Evolutionary conservation across 1,284 basidiomycete genomes (phyloP).

Genomic region (Chalciporus piperatoides): DNA sequence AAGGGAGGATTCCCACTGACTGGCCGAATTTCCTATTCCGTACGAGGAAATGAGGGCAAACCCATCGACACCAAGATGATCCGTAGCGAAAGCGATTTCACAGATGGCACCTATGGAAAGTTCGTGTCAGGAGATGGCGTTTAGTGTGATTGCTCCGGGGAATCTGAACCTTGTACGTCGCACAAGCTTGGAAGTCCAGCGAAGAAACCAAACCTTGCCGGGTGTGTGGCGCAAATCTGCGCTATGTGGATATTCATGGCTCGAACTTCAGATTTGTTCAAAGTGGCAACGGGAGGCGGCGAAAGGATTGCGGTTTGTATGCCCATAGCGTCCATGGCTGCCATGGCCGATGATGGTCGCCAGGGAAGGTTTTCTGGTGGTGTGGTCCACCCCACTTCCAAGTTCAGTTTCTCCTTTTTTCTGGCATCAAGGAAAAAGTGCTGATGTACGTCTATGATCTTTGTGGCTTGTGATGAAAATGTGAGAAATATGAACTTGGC

Average conservation of each 20-base stretch:
- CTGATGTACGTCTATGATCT: constrained; percentile 66
- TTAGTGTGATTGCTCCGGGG: constrained; percentile 4
- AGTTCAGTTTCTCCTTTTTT: constrained; percentile 43
- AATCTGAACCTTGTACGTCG: constrained; percentile 51
- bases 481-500: background rate
- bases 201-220: constrained; percentile 62
- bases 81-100: constrained; percentile 57
- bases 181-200: constrained; percentile 57
- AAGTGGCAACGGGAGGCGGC: constrained; percentile 53
- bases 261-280: constrained; percentile 43
- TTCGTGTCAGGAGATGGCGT: constrained; percentile 6
- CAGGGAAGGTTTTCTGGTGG: constrained; percentile 63
- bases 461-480: constrained; percentile 3
- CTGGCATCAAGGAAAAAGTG: constrained; percentile 59
- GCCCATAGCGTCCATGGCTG: constrained; percentile 54
- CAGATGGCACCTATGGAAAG: constrained; percentile 43
- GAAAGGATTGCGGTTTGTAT: constrained; percentile 62
- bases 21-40: constrained; percentile 42
- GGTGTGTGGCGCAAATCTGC: constrained; percentile 44
- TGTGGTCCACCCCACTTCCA: constrained; percentile 53
- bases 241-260: constrained; percentile 46
- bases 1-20: constrained; percentile 34
- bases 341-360: constrained; percentile 52
- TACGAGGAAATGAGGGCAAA: constrained; percentile 62
- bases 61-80: constrained; percentile 57